Conservation (phyloP, 352 stramenopile species). For the Blastocystis sp. region DNA sequence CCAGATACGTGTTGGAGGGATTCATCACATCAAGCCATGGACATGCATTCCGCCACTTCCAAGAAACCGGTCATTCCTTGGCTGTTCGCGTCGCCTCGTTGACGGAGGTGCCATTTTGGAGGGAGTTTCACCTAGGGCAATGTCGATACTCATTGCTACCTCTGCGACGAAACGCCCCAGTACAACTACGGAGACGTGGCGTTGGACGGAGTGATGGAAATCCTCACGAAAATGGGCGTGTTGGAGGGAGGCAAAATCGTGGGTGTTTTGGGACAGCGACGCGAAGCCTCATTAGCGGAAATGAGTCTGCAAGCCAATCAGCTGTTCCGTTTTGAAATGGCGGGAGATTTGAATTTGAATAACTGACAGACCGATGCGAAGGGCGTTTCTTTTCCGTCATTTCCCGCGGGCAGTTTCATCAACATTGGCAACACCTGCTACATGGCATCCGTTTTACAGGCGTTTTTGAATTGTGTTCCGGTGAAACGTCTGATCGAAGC, state of each 20-base stretch:
- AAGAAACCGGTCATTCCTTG: slow-evolving; percentile 84
- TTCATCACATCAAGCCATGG: slow-evolving; percentile 87
- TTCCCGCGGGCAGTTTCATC: slow-evolving; percentile 86
- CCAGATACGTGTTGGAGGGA: slow-evolving; percentile 73
- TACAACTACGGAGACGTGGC: slow-evolving; percentile 28
- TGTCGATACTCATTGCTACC: slow-evolving; percentile 12
- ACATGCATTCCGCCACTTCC: slow-evolving; percentile 85
- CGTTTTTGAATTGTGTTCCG: slow-evolving; percentile 66
- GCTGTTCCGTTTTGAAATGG: slow-evolving; percentile 87
- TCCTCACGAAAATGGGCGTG: slow-evolving; percentile 14
- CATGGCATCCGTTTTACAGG: slow-evolving; percentile 90
- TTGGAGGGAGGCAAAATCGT: slow-evolving; percentile 78
- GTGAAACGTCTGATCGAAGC: neutral
- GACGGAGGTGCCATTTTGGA: neutral
- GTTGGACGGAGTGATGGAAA: neutral
- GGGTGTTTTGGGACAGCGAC: slow-evolving; percentile 83
- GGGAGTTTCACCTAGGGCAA: neutral
- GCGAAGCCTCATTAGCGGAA: slow-evolving; percentile 93
- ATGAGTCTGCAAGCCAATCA: slow-evolving; percentile 91
- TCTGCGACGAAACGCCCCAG: neutral
- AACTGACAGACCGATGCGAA: slow-evolving; percentile 78
- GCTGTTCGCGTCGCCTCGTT: slow-evolving; percentile 89
- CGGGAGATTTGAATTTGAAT: neutral
- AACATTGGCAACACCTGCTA: slow-evolving; percentile 99
- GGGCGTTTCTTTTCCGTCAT: slow-evolving; percentile 79